Evolutionary conservation across 148 eudicot species (phyloP).

Genomic region (Rhododendron ovatum): DNA sequence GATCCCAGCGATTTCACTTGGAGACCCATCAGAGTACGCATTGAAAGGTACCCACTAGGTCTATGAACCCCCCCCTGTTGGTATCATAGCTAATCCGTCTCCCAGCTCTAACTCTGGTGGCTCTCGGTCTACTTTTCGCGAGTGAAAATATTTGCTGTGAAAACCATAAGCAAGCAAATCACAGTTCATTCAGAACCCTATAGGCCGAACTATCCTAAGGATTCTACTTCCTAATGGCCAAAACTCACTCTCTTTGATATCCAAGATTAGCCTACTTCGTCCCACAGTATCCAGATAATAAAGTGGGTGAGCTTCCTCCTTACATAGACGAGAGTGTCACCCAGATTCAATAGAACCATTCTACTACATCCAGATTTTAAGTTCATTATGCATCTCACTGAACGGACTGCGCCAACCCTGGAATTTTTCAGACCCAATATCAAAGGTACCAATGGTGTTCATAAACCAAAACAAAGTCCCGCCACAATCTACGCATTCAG

Average conservation of each 20-base stretch:
- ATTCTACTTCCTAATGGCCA: background rate
- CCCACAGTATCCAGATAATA: background rate
- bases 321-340: background rate
- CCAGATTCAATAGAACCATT: background rate
- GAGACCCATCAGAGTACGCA: background rate
- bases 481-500: background rate
- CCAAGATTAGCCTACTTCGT: background rate
- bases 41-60: background rate
- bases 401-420: background rate
- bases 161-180: background rate
- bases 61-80: background rate
- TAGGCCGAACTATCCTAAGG: background rate
- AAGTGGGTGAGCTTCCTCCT: background rate
- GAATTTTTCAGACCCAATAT: background rate
- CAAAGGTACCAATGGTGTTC: background rate
- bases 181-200: background rate
- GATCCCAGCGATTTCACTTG: background rate
- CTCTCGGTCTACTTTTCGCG: background rate
- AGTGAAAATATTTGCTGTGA: background rate
- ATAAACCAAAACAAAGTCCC: background rate
- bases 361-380: fast-evolving
- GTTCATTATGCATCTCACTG: background rate
- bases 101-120: background rate
- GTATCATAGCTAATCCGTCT: background rate
- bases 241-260: background rate